These are phyloP conservation scores for Pisolithus albus DNA, from an alignment of 768 basidiomycete species.

Conservation along the genomic window DNA sequence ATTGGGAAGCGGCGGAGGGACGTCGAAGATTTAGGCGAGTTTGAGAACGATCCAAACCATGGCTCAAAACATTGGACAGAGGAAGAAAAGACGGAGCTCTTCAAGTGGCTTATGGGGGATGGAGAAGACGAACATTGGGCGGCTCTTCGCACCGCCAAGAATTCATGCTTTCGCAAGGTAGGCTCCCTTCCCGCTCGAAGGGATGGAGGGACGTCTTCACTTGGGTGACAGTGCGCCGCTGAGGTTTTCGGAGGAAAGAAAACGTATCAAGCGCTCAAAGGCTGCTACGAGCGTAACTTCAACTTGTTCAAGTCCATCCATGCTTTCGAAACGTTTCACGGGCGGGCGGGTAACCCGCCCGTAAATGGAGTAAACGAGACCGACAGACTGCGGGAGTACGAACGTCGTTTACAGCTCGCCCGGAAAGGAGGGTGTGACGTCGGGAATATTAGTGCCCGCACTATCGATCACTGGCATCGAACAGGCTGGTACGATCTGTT, in stretches of 20 bases:
- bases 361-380: slow-evolving; percentile 45
- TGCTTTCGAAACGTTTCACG: slow-evolving; percentile 51
- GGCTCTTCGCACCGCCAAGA: slow-evolving; percentile 70
- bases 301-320: slow-evolving; percentile 81
- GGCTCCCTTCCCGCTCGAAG: neutral
- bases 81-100: slow-evolving; percentile 72
- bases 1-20: slow-evolving; percentile 27
- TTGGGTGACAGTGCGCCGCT: slow-evolving; percentile 48
- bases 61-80: slow-evolving; percentile 85
- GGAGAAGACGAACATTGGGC: slow-evolving; percentile 75
- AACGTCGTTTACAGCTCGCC: slow-evolving; percentile 60
- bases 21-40: slow-evolving; percentile 22
- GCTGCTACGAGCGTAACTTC: slow-evolving; percentile 80
- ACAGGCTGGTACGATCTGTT: slow-evolving; percentile 74
- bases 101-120: slow-evolving; percentile 70
- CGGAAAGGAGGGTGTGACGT: slow-evolving; percentile 62
- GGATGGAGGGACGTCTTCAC: neutral
- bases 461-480: slow-evolving; percentile 74
- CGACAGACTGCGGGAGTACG: slow-evolving; percentile 64
- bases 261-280: slow-evolving; percentile 78
- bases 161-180: slow-evolving; percentile 77
- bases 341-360: slow-evolving; percentile 28
- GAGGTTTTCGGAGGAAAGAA: slow-evolving; percentile 73
- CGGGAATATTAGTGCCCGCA: slow-evolving; percentile 65
- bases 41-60: slow-evolving; percentile 34